Evolutionary conservation across 2,329 filamentous ascomycete genomes (phyloP), one percentile per base, ranked within the genome.

Genomic region (Fusarium globosum): DNA sequence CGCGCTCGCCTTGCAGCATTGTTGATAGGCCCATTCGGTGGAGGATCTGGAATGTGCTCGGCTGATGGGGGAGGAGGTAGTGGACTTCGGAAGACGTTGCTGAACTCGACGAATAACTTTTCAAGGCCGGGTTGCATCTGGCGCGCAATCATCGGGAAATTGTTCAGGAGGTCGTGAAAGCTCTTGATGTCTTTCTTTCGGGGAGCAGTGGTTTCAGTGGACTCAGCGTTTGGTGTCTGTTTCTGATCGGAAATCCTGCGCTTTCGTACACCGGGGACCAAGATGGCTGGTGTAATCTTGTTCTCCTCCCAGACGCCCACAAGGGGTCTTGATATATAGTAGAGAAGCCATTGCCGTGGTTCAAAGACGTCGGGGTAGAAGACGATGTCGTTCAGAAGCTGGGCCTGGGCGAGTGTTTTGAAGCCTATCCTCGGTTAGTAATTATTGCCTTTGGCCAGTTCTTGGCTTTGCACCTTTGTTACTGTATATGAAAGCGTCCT

Each of bases 121-220:
- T 99, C 96, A 39, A 99, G 83, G 0, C 96, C 96, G 4, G 92
- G 90, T 77, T 98, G 95, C 95, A 99, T 97, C 82, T 99, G 96
- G 68, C 94, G 90, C 30, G 95, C 95, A 77, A 99, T 98, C 89
- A 97, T 93, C 4, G 96, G 96, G 75, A 98, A 99, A 76, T 95
- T 91, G 75, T 94, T 93, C 46, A 99, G 87, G 20, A 99, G 87
- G 73, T 98, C 96, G 69, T 93, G 92, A 80, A 99, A 99, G 39
- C 90, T 94, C 82, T 92, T 94, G 80, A 99, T 93, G 68, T 97
- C 94, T 82, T 97, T 98, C 84, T 97, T 98, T 70, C 88, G 80
- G 10, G 81, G 82, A 36, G 86, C 83, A 6, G 81, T 71, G 39
- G 83, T 80, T 30, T 88, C 85, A 36, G 82, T 82, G 42, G 83